Percentiles rank a stretch among this genome's conserved stretches.
Conservation (phyloP, 257 asterid genomes). For the Solanum verrucosum region DNA sequence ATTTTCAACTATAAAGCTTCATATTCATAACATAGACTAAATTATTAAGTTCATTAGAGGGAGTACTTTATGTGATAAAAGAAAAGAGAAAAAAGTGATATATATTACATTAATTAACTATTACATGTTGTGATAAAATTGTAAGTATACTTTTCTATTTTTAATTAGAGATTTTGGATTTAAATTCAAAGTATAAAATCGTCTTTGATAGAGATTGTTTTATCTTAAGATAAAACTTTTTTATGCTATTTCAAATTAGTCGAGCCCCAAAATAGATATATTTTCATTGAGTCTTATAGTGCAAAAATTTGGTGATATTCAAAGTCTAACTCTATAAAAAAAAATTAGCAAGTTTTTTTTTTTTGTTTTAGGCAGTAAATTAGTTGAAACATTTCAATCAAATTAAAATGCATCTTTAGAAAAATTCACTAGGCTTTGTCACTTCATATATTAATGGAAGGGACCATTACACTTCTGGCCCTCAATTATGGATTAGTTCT, state of each 20-base stretch:
- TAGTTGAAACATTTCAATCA: not conserved
- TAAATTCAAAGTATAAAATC: not conserved
- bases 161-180: not conserved
- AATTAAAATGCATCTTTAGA: not conserved
- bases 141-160: not conserved
- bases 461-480: not conserved
- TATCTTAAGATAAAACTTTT: accelerated
- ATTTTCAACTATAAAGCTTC: not conserved
- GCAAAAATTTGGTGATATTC: not conserved
- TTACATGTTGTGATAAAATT: not conserved
- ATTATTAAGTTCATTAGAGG: not conserved
- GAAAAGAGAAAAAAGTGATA: not conserved
- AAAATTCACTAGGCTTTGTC: not conserved
- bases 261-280: not conserved
- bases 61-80: not conserved
- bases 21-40: not conserved
- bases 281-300: not conserved
- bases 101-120: not conserved
- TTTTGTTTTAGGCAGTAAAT: not conserved
- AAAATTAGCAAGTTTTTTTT: not conserved
- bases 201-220: accelerated
- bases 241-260: not conserved
- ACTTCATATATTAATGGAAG: not conserved
- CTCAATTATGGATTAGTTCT: not conserved
- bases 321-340: not conserved